phyloP scores from a whole-genome alignment of 345 rosid genomes.

The Eucalyptus decipiens region DNA sequence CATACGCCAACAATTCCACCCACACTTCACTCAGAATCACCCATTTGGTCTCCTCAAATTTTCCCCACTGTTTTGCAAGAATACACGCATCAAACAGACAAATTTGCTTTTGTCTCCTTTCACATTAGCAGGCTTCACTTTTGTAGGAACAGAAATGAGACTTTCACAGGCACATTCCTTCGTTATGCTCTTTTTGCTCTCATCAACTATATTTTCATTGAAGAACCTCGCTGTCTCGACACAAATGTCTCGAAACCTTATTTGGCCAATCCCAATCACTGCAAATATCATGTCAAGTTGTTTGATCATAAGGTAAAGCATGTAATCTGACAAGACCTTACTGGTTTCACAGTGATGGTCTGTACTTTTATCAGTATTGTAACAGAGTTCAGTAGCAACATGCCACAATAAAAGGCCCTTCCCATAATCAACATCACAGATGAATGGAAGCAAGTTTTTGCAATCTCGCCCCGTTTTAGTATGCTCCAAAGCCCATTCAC shows the following conservation, averaged over 20 bases:
- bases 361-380: too few species aligned
- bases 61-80: not conserved
- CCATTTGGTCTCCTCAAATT: not conserved
- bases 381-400: not conserved
- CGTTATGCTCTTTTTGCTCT: not conserved
- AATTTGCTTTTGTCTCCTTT: not conserved
- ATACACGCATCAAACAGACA: not conserved
- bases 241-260: not conserved
- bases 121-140: not conserved
- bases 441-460: not conserved
- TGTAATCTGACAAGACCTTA: not conserved
- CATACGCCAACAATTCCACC: not conserved
- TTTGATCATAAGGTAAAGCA: too few species aligned
- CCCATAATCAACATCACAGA: not conserved
- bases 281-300: not conserved
- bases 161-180: not conserved
- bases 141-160: not conserved
- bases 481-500: not conserved
- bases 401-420: not conserved
- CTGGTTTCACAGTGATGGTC: not conserved
- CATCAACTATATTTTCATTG: not conserved
- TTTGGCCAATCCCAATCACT: not conserved
- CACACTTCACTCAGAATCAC: not conserved
- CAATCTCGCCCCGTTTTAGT: not conserved
- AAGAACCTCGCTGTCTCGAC: too few species aligned